A percentile compares a stretch with the other conserved stretches of the same genome.
These are phyloP conservation scores for Podosphaera xanthii DNA, from an alignment of 2,329 filamentous ascomycete species.

Conservation along the genomic window DNA sequence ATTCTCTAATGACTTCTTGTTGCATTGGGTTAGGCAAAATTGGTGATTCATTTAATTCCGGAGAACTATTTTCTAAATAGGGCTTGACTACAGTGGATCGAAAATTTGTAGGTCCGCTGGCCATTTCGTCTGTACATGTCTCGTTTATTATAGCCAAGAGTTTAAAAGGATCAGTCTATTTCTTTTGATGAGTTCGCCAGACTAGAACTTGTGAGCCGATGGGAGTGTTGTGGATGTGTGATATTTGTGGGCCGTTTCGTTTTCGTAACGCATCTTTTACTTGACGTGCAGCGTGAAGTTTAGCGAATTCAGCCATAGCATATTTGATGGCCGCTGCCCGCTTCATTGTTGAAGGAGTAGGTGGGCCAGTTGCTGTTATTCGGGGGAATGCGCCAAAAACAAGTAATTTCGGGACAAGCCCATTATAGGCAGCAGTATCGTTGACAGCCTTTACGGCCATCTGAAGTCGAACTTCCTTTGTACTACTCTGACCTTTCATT, in stretches of 20 bases:
- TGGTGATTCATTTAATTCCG: no score
- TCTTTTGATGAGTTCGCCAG: slow-evolving; percentile 1
- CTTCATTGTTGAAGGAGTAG: not conserved
- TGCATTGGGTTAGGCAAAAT: no score
- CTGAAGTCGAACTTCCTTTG: not conserved
- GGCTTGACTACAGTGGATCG: not conserved
- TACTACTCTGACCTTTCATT: not conserved
- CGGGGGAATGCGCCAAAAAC: slow-evolving; percentile 1
- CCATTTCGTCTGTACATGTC: not conserved
- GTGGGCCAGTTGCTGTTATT: not conserved
- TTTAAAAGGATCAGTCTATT: not conserved
- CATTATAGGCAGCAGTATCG: not conserved
- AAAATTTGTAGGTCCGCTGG: not conserved
- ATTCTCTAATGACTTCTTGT: no score
- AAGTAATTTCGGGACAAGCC: not conserved
- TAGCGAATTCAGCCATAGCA: slow-evolving; percentile 3
- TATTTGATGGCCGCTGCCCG: slow-evolving; percentile 1
- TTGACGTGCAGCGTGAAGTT: not conserved
- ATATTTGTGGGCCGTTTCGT: not conserved
- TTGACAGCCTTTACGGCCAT: slow-evolving; percentile 1
- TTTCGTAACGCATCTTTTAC: slow-evolving; percentile 1
- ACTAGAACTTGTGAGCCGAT: slow-evolving; percentile 2
- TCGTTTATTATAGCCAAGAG: not conserved
- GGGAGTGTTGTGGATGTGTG: not conserved
- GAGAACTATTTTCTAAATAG: no score